Evolutionary conservation across 1,139 yeast genomes (phyloP).

Genomic region (Candida pseudocylindracea): DNA sequence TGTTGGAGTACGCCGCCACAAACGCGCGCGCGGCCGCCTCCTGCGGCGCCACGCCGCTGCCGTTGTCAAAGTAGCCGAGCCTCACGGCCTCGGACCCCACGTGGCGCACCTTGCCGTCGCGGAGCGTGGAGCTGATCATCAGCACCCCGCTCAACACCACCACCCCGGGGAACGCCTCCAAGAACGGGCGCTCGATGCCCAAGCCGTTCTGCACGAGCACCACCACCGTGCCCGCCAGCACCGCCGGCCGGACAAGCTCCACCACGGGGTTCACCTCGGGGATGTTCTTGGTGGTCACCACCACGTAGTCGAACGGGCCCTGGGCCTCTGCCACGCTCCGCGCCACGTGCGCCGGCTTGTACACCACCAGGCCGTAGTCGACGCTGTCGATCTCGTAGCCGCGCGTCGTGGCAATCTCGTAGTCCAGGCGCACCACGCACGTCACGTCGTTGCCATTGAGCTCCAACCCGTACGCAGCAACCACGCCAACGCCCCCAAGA

Average conservation of each 20-base stretch:
- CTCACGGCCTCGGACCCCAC: no score
- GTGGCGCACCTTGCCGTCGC: slow-evolving; percentile 18
- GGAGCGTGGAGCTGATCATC: slow-evolving; percentile 31
- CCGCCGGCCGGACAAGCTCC: slow-evolving; percentile 34
- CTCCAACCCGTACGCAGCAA: slow-evolving; percentile 39
- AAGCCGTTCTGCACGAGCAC: slow-evolving; percentile 56
- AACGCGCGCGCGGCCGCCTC: slow-evolving; percentile 14
- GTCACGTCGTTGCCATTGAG: slow-evolving; percentile 23
- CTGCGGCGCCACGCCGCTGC: slow-evolving; percentile 7
- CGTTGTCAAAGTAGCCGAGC: slow-evolving; percentile 26
- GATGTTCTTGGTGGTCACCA: slow-evolving; percentile 50
- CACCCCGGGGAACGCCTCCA: slow-evolving; percentile 31
- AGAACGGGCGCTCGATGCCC: slow-evolving; percentile 43
- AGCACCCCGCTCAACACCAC: slow-evolving; percentile 46
- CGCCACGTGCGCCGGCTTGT: slow-evolving; percentile 29
- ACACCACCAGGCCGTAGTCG: slow-evolving; percentile 34
- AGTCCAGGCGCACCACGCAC: slow-evolving; percentile 43
- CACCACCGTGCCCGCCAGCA: slow-evolving; percentile 25
- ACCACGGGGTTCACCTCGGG: slow-evolving; percentile 43
- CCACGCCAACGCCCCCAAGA: slow-evolving; percentile 56
- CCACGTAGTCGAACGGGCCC: slow-evolving; percentile 42
- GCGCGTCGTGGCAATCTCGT: slow-evolving; percentile 20
- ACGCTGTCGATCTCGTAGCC: slow-evolving; percentile 42
- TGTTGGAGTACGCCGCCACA: slow-evolving; percentile 24
- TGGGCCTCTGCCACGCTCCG: slow-evolving; percentile 21